A percentile compares a stretch with the other conserved stretches of the same genome.
Conservation (phyloP, 192 early-diverging fungal genomes). For the Backusella macrospora region DNA sequence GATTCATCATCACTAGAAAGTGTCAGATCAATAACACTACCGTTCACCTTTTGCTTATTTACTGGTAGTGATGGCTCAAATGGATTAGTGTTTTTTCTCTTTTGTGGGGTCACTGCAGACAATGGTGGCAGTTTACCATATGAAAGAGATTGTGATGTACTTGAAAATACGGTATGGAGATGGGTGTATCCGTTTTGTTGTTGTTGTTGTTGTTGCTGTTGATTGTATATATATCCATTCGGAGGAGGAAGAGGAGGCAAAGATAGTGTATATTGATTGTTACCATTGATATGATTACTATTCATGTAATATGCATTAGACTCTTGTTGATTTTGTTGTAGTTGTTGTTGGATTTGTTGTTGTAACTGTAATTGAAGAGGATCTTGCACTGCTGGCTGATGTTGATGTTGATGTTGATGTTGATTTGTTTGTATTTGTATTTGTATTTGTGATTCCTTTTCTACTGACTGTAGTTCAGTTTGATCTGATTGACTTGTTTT, state of each 20-base stretch:
- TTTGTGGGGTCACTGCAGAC: not conserved
- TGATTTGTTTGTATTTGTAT: not conserved
- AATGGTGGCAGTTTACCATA: not conserved
- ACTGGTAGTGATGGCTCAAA: not conserved
- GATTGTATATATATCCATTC: too few species aligned
- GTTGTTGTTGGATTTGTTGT: not conserved
- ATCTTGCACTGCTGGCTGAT: not conserved
- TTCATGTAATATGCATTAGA: too few species aligned
- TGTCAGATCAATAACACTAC: not conserved
- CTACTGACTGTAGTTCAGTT: not conserved
- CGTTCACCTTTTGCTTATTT: not conserved
- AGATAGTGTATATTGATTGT: too few species aligned
- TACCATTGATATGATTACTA: too few species aligned
- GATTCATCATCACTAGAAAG: constrained; percentile 5
- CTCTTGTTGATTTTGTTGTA: not conserved
- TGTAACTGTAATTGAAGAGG: constrained; percentile 7
- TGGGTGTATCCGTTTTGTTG: too few species aligned
- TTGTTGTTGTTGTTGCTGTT: too few species aligned
- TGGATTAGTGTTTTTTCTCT: not conserved
- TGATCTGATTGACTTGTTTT: too few species aligned
- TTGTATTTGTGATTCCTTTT: not conserved
- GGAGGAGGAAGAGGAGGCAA: too few species aligned
- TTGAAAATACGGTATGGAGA: too few species aligned
- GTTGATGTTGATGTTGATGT: too few species aligned
- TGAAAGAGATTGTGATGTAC: not conserved